phyloP scores from a whole-genome alignment of 805 yeast species.

The Kodamaea laetipori region DNA sequence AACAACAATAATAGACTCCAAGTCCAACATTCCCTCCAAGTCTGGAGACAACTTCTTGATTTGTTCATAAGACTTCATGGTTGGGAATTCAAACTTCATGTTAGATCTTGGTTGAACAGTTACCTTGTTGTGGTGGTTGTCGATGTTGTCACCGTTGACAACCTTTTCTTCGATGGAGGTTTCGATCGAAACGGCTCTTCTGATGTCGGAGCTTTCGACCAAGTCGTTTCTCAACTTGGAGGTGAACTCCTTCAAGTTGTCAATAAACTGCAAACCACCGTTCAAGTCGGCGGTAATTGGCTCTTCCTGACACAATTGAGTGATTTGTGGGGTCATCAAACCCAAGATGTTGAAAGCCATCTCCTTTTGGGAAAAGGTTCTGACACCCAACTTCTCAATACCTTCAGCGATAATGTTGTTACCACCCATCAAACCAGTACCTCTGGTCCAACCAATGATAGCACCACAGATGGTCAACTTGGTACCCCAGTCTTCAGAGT shows the following conservation, averaged over 20 bases:
- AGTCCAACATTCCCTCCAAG: constrained; percentile 87
- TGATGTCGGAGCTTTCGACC: constrained; percentile 81
- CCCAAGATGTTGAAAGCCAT: constrained; percentile 99
- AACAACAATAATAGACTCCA: constrained; percentile 89
- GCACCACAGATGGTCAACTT: constrained; percentile 98
- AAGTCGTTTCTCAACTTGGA: constrained; percentile 74
- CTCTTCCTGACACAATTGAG: constrained; percentile 82
- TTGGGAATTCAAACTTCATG: constrained; percentile 92
- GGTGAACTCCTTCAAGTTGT: constrained; percentile 87
- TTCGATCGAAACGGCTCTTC: constrained; percentile 95
- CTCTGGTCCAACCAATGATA: constrained; percentile 99
- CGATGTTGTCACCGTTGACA: constrained; percentile 85
- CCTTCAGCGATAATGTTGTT: constrained; percentile 98
- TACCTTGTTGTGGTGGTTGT: constrained; percentile 77
- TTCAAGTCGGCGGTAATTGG: constrained; percentile 98
- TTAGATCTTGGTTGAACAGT: constrained; percentile 91
- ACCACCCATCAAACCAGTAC: constrained; percentile 98
- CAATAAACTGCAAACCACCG: constrained; percentile 96
- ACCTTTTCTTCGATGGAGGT: constrained; percentile 84
- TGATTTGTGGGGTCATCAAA: constrained; percentile 82
- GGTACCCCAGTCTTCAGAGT: constrained; percentile 94
- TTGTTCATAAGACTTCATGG: constrained; percentile 72
- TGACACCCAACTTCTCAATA: constrained; percentile 90
- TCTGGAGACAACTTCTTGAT: constrained; percentile 69
- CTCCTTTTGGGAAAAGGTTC: constrained; percentile 98